A percentile compares a stretch with the other conserved stretches of the same genome.
Evolutionary conservation across 2,329 filamentous ascomycete genomes (phyloP).

Genomic region (Penicillium sp.): DNA sequence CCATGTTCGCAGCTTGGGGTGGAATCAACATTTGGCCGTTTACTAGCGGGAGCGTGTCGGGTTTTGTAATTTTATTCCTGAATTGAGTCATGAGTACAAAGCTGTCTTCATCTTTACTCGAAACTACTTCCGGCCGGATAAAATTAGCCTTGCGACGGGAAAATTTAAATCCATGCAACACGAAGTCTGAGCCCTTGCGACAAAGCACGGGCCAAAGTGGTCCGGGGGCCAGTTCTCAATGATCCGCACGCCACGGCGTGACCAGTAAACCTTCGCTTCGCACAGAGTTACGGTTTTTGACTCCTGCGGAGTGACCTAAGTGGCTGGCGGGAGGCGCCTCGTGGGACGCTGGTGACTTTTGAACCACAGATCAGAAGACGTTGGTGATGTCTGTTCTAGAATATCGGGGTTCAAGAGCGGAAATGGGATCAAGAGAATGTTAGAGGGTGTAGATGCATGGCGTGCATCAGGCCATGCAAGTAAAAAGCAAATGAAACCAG

Average conservation of each 20-base stretch:
- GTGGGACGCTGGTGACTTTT: constrained; percentile 8
- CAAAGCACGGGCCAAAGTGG: constrained; percentile 6
- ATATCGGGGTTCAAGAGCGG: not conserved
- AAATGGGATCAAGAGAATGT: not conserved
- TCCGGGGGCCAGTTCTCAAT: constrained; percentile 7
- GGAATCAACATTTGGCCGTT: too few species aligned
- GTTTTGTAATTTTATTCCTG: too few species aligned
- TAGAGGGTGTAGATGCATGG: not conserved
- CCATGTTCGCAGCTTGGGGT: too few species aligned
- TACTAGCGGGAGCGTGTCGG: too few species aligned
- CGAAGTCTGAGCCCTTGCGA: not conserved
- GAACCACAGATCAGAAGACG: not conserved
- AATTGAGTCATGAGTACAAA: too few species aligned
- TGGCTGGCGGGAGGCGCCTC: constrained; percentile 24
- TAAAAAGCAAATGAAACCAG: constrained; percentile 3
- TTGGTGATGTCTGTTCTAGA: constrained; percentile 1
- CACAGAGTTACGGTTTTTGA: not conserved
- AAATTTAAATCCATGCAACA: not conserved
- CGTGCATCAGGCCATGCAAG: constrained; percentile 8
- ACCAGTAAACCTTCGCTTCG: constrained; percentile 7
- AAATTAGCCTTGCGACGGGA: not conserved
- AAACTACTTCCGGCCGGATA: not conserved
- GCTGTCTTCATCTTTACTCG: not conserved
- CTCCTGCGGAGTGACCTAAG: constrained; percentile 21
- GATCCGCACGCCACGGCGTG: constrained; percentile 24